phyloP scores from a whole-genome alignment of 495 filamentous ascomycete species.

The Jackrogersella multiformis region DNA sequence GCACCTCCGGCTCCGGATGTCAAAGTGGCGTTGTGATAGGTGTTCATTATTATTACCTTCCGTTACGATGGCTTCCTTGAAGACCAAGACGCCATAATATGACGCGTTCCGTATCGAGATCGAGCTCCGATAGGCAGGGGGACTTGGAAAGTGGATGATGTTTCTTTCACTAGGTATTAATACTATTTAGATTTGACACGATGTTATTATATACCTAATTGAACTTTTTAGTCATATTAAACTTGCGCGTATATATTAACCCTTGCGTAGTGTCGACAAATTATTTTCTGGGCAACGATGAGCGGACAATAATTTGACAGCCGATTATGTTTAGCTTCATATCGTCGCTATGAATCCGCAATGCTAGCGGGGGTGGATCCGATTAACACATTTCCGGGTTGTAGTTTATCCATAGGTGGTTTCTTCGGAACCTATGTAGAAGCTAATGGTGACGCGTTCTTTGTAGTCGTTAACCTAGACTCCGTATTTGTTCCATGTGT shows the following conservation, averaged over 20 bases:
- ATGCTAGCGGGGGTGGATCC: constrained; percentile 14
- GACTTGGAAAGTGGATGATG: constrained; percentile 29
- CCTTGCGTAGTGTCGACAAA: constrained; percentile 21
- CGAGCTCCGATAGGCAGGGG: constrained; percentile 18
- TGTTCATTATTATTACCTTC: constrained; percentile 20
- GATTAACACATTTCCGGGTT: too few species aligned
- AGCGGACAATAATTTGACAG: not conserved
- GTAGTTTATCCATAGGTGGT: not conserved
- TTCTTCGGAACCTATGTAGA: not conserved
- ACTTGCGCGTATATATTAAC: not conserved
- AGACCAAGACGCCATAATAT: constrained; percentile 32
- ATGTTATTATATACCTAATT: constrained; percentile 17
- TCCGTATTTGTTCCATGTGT: too few species aligned
- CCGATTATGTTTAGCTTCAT: not conserved
- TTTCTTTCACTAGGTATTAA: too few species aligned
- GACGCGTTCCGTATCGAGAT: constrained; percentile 20
- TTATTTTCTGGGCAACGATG: not conserved
- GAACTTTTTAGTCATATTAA: constrained; percentile 26
- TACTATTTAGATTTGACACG: constrained; percentile 7
- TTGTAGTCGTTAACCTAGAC: too few species aligned
- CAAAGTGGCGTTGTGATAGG: constrained; percentile 10
- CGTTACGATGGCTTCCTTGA: constrained; percentile 8
- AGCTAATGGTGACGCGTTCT: constrained; percentile 15
- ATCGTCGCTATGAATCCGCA: not conserved
- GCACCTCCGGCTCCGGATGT: not conserved